Conservation (phyloP, 768 basidiomycete genomes). For the Kwoniella dejecticola region DNA sequence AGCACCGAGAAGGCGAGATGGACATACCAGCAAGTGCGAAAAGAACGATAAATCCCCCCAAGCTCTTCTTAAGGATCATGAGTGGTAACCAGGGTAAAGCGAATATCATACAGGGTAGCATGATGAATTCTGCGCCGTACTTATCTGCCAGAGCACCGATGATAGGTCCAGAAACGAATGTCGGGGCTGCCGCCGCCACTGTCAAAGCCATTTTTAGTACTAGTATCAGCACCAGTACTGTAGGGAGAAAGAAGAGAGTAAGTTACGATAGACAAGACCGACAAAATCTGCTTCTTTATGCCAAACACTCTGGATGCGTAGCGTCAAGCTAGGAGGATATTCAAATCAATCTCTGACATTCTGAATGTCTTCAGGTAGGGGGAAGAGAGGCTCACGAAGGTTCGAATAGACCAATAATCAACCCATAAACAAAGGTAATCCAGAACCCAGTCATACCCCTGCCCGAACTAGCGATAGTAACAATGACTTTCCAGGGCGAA, state of each 20-base stretch:
- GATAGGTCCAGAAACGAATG: conserved; percentile 39
- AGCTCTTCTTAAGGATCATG: conserved; percentile 27
- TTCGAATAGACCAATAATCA: conserved; percentile 34
- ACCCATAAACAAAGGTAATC: conserved; percentile 32
- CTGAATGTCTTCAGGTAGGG: too few relatives aligned
- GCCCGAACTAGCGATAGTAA: conserved; percentile 19
- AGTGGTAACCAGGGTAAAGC: conserved; percentile 39
- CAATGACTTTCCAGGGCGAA: conserved; percentile 22
- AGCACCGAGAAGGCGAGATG: too few relatives aligned
- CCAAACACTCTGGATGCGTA: conserved; percentile 36
- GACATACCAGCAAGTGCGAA: conserved; percentile 37
- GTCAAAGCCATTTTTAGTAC: too few relatives aligned
- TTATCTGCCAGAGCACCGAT: conserved; percentile 39
- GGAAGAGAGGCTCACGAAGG: conserved; percentile 33
- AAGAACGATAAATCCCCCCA: conserved; percentile 38
- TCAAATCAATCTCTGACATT: too few relatives aligned
- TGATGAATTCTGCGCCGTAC: conserved; percentile 37
- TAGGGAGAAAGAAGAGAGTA: too few relatives aligned
- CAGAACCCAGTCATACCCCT: conserved; percentile 35
- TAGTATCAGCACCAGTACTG: too few relatives aligned
- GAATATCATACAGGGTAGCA: conserved; percentile 30
- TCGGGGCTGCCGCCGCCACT: conserved; percentile 43
- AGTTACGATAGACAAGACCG: conserved; percentile 38
- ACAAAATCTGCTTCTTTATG: conserved; percentile 38
- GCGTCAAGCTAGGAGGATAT: conserved; percentile 33